Conservation (phyloP, 352 stramenopile genomes). For the Pythium myriotylum region DNA sequence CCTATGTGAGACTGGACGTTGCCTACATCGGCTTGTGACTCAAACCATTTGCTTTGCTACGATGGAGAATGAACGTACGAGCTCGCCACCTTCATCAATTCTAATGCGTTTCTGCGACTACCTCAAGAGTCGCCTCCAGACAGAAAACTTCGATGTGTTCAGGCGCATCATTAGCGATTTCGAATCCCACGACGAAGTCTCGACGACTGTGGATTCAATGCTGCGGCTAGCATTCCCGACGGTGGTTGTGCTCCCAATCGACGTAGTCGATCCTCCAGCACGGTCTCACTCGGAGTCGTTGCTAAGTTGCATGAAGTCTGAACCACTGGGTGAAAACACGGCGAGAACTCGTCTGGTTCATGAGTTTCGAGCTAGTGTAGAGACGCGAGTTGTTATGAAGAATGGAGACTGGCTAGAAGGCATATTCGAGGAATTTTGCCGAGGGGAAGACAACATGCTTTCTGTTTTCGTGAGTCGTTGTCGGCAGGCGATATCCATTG, state of each 20-base stretch:
- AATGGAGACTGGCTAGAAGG: constrained; percentile 7
- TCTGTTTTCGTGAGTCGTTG: background rate
- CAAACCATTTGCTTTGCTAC: background rate
- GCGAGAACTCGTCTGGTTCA: background rate
- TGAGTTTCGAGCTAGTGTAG: background rate
- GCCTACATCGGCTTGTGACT: background rate
- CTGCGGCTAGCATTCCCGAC: background rate
- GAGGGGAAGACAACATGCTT: background rate
- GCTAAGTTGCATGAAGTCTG: background rate
- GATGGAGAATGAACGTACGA: background rate
- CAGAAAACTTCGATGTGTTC: constrained; percentile 6
- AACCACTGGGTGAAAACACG: background rate
- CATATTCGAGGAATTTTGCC: constrained; percentile 9
- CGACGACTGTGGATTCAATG: constrained; percentile 1
- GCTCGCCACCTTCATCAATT: background rate
- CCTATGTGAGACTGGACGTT: too few relatives aligned
- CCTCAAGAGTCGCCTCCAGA: background rate
- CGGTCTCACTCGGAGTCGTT: background rate
- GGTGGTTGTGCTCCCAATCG: constrained; percentile 1
- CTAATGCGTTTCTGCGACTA: constrained; percentile 6
- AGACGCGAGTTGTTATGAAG: background rate
- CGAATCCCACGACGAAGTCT: background rate
- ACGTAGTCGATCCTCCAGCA: background rate
- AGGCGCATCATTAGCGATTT: constrained; percentile 6
- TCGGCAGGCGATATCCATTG: constrained; percentile 1